These are phyloP conservation scores for Rhizomucor pusillus DNA, from an alignment of 371 early-diverging fungal genomes.

Conservation along the genomic window DNA sequence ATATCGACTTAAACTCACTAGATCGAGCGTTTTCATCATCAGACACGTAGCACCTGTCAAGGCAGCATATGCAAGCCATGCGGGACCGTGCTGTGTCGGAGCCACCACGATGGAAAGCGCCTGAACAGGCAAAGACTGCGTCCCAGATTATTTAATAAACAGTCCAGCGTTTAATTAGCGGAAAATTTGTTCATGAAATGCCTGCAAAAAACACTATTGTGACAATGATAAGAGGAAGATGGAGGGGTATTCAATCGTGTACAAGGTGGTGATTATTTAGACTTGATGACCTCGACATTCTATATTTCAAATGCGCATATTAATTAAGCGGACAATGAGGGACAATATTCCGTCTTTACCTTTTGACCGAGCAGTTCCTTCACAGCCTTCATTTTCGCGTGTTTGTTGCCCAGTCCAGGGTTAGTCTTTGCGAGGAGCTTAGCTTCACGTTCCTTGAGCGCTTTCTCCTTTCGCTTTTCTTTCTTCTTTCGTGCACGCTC, in stretches of 20 bases:
- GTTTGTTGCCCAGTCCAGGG: constrained; percentile 50
- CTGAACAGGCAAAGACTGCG: no score
- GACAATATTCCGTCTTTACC: constrained; percentile 9
- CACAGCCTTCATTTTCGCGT: constrained; percentile 66
- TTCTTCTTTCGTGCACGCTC: constrained; percentile 67
- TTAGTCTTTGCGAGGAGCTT: constrained; percentile 55
- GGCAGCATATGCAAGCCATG: no score
- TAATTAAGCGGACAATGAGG: neutral
- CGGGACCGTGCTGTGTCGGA: no score
- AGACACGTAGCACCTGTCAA: no score
- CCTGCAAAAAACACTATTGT: neutral
- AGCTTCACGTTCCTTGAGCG: constrained; percentile 54
- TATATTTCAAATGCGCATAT: constrained; percentile 1
- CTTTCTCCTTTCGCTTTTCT: constrained; percentile 55
- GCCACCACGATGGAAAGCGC: no score
- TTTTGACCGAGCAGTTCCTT: constrained; percentile 67
- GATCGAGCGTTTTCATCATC: no score
- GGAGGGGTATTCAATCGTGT: constrained; percentile 10
- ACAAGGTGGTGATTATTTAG: constrained; percentile 14
- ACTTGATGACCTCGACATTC: constrained; percentile 62
- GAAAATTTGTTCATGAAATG: neutral
- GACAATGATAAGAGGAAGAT: constrained; percentile 19
- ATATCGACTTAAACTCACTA: no score
- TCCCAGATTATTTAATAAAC: no score
- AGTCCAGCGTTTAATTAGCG: no score